A percentile compares a stretch with the other conserved stretches of the same genome.
Evolutionary conservation across 768 basidiomycete genomes (phyloP).

Genomic region (Tylopilus subfusipes): DNA sequence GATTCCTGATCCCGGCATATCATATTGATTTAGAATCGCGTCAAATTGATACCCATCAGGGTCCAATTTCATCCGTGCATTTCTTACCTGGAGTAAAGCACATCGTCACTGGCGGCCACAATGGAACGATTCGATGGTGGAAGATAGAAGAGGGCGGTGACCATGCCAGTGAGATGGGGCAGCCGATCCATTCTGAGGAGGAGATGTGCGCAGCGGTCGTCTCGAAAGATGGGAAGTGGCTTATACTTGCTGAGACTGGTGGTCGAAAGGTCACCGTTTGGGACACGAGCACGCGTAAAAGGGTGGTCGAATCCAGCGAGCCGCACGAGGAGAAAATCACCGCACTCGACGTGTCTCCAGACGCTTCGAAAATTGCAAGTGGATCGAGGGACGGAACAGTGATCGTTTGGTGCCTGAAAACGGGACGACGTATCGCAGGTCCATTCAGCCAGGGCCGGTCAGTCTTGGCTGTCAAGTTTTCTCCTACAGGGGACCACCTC

Average conservation of each 20-base stretch:
- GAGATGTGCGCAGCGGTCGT: background rate
- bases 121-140: conserved; percentile 12
- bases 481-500: conserved; percentile 17
- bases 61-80: conserved; percentile 4
- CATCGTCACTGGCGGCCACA: background rate
- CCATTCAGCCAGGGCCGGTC: conserved; percentile 14
- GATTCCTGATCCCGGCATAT: background rate
- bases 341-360: conserved; percentile 20
- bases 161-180: background rate
- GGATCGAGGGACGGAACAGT: conserved; percentile 21
- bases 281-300: conserved; percentile 5
- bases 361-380: conserved; percentile 19
- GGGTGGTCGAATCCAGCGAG: conserved; percentile 4
- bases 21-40: conserved; percentile 1
- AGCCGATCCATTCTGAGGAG: background rate
- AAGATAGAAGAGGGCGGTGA: background rate
- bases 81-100: conserved; percentile 11
- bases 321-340: conserved; percentile 15
- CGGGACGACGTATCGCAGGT: conserved; percentile 10
- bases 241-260: background rate
- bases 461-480: conserved; percentile 20
- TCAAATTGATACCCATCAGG: background rate
- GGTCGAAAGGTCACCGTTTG: conserved; percentile 9
- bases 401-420: conserved; percentile 20
- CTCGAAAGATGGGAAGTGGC: conserved; percentile 20